phyloP scores from a whole-genome alignment of 768 basidiomycete species.

The Lactarius vividus region DNA sequence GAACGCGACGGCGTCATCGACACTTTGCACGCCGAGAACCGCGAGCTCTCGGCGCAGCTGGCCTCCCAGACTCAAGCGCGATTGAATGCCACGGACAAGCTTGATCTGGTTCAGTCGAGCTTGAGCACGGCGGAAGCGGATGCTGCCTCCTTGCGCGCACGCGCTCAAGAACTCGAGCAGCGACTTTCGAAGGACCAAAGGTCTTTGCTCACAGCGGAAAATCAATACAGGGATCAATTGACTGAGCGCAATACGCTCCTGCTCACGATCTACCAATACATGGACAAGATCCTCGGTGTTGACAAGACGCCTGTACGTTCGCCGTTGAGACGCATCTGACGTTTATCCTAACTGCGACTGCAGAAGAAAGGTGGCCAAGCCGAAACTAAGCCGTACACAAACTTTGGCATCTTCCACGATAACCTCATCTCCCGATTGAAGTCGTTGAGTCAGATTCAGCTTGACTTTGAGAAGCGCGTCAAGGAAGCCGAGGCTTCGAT shows the following conservation, averaged over 20 bases:
- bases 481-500: slow-evolving; percentile 74
- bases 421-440: slow-evolving; percentile 88
- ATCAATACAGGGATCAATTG: slow-evolving; percentile 84
- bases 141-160: slow-evolving; percentile 52
- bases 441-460: slow-evolving; percentile 76
- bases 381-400: slow-evolving; percentile 90
- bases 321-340: background rate
- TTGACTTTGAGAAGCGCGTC: slow-evolving; percentile 80
- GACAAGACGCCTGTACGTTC: slow-evolving; percentile 76
- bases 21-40: slow-evolving; percentile 71
- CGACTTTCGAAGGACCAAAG: slow-evolving; percentile 81
- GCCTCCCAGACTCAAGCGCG: slow-evolving; percentile 85
- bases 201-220: slow-evolving; percentile 64
- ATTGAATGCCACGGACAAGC: slow-evolving; percentile 83
- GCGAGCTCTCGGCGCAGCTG: slow-evolving; percentile 75
- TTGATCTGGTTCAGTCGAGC: slow-evolving; percentile 64
- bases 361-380: slow-evolving; percentile 74
- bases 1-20: slow-evolving; percentile 75
- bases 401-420: slow-evolving; percentile 92
- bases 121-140: slow-evolving; percentile 72
- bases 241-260: slow-evolving; percentile 91
- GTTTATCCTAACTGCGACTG: slow-evolving; percentile 3
- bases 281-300: slow-evolving; percentile 90
- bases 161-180: slow-evolving; percentile 72
- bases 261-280: slow-evolving; percentile 90